Percentiles rank a stretch among this genome's conserved stretches.
These are phyloP conservation scores for Auxenochlorella protothecoides DNA, from an alignment of 139 green algal species.

Conservation along the genomic window DNA sequence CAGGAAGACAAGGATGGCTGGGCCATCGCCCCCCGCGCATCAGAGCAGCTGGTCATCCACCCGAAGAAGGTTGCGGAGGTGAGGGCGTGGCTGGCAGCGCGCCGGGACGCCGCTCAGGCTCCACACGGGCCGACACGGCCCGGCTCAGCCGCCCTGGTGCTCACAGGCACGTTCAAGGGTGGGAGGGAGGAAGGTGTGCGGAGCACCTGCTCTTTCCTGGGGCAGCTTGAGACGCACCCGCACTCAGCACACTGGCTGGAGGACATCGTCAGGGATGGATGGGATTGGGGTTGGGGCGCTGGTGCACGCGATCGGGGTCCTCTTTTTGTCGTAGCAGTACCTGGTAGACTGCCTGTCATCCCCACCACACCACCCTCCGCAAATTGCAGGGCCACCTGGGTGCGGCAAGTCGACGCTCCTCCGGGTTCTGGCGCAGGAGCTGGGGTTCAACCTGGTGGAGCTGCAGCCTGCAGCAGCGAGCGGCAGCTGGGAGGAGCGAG, in stretches of 20 bases:
- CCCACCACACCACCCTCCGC: no score
- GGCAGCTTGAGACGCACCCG: neutral
- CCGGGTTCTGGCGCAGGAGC: slow-evolving; percentile 29
- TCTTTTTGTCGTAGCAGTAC: neutral
- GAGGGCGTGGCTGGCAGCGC: slow-evolving; percentile 42
- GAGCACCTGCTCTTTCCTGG: neutral
- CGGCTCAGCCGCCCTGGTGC: slow-evolving; percentile 20
- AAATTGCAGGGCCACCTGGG: slow-evolving; percentile 44
- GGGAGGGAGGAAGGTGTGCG: neutral
- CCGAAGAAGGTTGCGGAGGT: slow-evolving; percentile 61
- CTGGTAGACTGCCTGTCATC: neutral
- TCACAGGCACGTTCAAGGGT: slow-evolving; percentile 20
- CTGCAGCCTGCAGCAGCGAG: slow-evolving; percentile 20
- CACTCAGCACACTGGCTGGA: neutral
- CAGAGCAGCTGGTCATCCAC: slow-evolving; percentile 45
- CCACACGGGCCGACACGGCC: neutral
- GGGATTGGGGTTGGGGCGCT: neutral
- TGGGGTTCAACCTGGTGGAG: slow-evolving; percentile 40
- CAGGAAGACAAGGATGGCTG: slow-evolving; percentile 27
- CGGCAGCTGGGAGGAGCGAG: slow-evolving; percentile 52
- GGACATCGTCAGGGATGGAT: neutral
- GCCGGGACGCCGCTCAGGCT: neutral
- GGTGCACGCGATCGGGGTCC: neutral
- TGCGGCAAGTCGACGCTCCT: slow-evolving; percentile 59
- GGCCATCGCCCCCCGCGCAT: slow-evolving; percentile 36